A percentile compares a stretch with the other conserved stretches of the same genome.
Conservation (phyloP, 768 basidiomycete species). For the Amanita thiersii region DNA sequence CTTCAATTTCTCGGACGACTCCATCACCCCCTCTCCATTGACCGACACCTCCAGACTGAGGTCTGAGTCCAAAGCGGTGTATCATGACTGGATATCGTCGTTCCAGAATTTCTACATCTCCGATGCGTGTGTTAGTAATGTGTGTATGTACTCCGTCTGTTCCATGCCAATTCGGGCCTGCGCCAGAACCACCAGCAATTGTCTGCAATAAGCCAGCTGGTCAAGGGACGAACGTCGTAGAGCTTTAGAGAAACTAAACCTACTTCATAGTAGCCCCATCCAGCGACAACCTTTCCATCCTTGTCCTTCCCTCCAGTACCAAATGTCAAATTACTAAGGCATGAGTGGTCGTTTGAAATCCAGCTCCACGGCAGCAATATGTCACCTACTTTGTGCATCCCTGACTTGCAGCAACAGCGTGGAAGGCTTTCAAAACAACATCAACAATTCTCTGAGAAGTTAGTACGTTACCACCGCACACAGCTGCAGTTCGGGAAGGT, state of each 20-base stretch:
- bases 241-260: conserved; percentile 8
- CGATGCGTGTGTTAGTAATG: conserved; percentile 89
- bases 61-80: conserved; percentile 72
- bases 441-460: conserved; percentile 93
- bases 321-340: conserved; percentile 74
- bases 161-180: conserved; percentile 85
- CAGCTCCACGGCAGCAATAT: background rate
- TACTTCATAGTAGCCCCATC: conserved; percentile 90
- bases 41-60: conserved; percentile 63
- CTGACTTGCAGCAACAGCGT: conserved; percentile 87
- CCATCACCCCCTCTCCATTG: conserved; percentile 79
- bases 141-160: conserved; percentile 92
- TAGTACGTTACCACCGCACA: conserved; percentile 88
- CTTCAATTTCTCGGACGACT: conserved; percentile 75
- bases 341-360: conserved; percentile 9
- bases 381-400: conserved; percentile 80
- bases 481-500: conserved; percentile 81
- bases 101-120: conserved; percentile 91
- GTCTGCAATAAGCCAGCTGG: conserved; percentile 56
- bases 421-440: conserved; percentile 88
- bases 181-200: conserved; percentile 90
- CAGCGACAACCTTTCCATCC: conserved; percentile 64
- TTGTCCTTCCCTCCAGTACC: conserved; percentile 83
- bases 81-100: conserved; percentile 89
- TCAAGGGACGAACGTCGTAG: conserved; percentile 8